Evolutionary conservation across 768 basidiomycete genomes (phyloP), one percentile per base, ranked within the genome.

Genomic region (Mycena metata): DNA sequence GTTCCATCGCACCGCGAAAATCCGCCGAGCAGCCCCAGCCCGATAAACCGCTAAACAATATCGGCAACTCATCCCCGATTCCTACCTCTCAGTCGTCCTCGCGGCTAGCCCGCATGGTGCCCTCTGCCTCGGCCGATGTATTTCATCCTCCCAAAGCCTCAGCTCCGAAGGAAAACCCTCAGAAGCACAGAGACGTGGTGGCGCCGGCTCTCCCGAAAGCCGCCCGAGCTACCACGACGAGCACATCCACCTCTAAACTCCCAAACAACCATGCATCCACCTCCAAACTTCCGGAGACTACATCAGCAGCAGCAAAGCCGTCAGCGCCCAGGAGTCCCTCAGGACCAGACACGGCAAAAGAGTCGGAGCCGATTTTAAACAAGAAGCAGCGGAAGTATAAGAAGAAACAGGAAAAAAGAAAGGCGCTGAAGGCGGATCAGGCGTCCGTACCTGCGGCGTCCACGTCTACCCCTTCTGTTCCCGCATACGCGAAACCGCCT

Each of bases 361-460:
- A 8, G 4, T 39, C 51, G 30, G 66, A 60, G 7, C 36, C 26
- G 65, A 5, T 63, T 71, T 59, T 68, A 47, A 68, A 36, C 39
- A 68, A 68, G 19, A 68, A 68, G 12, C 60, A 68, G 26, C 43
- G 55, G 74, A 64, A 79, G 79, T 49, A 65, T 79, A 33, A 80
- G 82, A 21, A 79, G 72, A 8, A 72, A 13, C 39, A 70, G 41
- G 67, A 79, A 75, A 3, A 66, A 49, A 2, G 74, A 68, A 41
- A 74, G n/a, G n/a, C n/a, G 75, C 51, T 30, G 30, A 30, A 30
- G 78, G 80, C 81, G 39, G 36, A 36, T 36, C 7, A n/a, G n/a
- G 30, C 58, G 17, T 15, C 35, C 23, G n/a, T 65, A 26, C 10
- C 21, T 35, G 21, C 57, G 3, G 17, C 24, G 30, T 7, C 43